phyloP scores from a whole-genome alignment of 495 filamentous ascomycete genomes.

The Saxophila tyrrhenica region DNA sequence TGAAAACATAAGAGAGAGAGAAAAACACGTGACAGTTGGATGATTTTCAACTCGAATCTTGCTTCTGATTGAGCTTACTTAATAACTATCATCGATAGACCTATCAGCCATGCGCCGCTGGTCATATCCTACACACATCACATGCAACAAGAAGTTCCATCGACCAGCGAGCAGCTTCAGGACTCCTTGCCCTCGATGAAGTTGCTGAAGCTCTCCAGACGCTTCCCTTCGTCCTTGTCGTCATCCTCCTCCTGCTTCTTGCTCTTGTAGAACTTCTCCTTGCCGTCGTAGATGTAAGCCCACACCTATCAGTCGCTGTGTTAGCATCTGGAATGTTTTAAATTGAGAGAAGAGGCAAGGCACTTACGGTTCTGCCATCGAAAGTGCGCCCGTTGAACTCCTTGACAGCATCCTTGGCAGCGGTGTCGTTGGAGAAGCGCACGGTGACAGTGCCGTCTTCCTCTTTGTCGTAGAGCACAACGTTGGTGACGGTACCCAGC shows the following conservation, averaged over 20 bases:
- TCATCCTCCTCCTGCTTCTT: slow-evolving; percentile 34
- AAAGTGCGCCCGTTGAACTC: slow-evolving; percentile 78
- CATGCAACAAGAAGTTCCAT: background rate
- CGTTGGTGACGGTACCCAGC: slow-evolving; percentile 78
- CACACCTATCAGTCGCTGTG: slow-evolving; percentile 50
- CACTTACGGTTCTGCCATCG: slow-evolving; percentile 28
- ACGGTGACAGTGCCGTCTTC: slow-evolving; percentile 79
- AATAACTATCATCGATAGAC: no score
- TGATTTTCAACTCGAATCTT: no score
- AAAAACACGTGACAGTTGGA: no score
- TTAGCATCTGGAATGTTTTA: background rate
- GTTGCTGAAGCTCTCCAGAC: slow-evolving; percentile 28
- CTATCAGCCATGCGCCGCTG: background rate
- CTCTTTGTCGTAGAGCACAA: slow-evolving; percentile 81
- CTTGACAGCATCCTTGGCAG: slow-evolving; percentile 61
- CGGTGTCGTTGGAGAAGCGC: slow-evolving; percentile 55
- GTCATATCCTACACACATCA: background rate
- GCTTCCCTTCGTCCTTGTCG: slow-evolving; percentile 27
- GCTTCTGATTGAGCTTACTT: no score
- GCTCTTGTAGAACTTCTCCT: slow-evolving; percentile 65
- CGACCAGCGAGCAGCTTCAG: background rate
- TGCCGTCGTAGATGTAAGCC: slow-evolving; percentile 65
- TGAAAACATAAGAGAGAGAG: no score
- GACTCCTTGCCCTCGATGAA: slow-evolving; percentile 6
- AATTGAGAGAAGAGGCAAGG: background rate